phyloP scores from a whole-genome alignment of 768 basidiomycete species.

The Pleurotus platypus region DNA sequence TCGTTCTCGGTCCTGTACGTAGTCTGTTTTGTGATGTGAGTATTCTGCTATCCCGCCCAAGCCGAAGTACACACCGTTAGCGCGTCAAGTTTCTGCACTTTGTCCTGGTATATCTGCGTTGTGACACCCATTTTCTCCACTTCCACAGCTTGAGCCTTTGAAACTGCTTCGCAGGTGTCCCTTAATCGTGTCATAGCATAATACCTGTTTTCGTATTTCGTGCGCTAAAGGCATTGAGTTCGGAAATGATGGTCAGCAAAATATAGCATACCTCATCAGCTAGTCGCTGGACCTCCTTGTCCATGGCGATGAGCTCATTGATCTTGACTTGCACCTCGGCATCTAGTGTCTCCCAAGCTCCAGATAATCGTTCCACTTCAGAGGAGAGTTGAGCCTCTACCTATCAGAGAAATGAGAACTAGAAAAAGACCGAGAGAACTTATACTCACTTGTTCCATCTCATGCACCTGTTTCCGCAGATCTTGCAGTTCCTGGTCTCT shows the following conservation, averaged over 20 bases:
- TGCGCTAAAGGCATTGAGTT: slow-evolving; percentile 54
- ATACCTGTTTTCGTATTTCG: slow-evolving; percentile 94
- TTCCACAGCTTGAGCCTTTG: too few relatives aligned
- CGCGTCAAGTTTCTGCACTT: background rate
- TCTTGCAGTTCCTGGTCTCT: slow-evolving; percentile 68
- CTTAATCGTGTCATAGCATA: slow-evolving; percentile 87
- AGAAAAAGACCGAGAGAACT: background rate
- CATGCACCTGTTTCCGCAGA: slow-evolving; percentile 58
- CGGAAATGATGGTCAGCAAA: background rate
- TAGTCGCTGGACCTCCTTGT: slow-evolving; percentile 66
- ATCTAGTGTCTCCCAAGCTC: slow-evolving; percentile 84
- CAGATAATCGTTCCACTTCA: slow-evolving; percentile 83
- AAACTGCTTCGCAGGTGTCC: slow-evolving; percentile 68
- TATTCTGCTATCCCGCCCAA: too few relatives aligned
- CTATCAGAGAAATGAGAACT: slow-evolving; percentile 27
- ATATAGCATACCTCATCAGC: slow-evolving; percentile 59
- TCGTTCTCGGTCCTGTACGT: too few relatives aligned
- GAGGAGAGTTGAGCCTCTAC: slow-evolving; percentile 74
- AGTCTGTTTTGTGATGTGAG: too few relatives aligned
- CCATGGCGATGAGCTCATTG: slow-evolving; percentile 71
- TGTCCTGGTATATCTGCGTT: slow-evolving; percentile 44
- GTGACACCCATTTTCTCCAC: slow-evolving; percentile 17
- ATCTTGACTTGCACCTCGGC: slow-evolving; percentile 81
- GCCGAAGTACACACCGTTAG: background rate
- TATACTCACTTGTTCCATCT: slow-evolving; percentile 58